A percentile compares a stretch with the other conserved stretches of the same genome.
These are phyloP conservation scores for Xylariaceae sp. DNA, from an alignment of 2,329 filamentous ascomycete species.

Conservation along the genomic window DNA sequence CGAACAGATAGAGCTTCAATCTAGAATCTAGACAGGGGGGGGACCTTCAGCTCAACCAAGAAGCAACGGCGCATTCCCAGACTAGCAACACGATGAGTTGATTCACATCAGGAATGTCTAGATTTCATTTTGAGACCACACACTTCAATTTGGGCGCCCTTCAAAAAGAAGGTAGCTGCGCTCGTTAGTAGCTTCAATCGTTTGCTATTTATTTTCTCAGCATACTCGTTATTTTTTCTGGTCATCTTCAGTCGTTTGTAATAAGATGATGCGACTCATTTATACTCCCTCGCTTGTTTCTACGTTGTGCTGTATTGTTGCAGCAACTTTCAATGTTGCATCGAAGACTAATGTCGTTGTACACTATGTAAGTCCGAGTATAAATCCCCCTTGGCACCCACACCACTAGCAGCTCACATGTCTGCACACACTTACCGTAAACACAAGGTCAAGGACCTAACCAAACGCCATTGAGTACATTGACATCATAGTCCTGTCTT, in stretches of 20 bases:
- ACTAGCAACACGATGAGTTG: not conserved
- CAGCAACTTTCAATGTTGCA: conserved; percentile 39
- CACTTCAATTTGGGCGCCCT: too few species aligned
- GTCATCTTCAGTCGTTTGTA: conserved; percentile 8
- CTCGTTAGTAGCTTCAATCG: too few species aligned
- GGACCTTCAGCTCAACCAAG: too few species aligned
- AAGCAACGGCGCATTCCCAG: not conserved
- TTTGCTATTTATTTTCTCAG: too few species aligned
- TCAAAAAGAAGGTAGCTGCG: too few species aligned
- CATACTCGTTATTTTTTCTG: too few species aligned
- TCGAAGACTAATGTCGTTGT: conserved; percentile 49
- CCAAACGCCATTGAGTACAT: conserved; percentile 44
- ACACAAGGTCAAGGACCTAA: conserved; percentile 48
- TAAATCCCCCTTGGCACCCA: too few species aligned
- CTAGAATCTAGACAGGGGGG: too few species aligned
- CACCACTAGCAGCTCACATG: too few species aligned
- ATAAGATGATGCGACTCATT: conserved; percentile 28
- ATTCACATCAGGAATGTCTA: too few species aligned
- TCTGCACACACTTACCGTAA: not conserved
- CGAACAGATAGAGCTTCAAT: conserved; percentile 19
- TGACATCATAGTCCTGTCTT: conserved; percentile 51
- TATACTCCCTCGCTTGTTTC: conserved; percentile 24
- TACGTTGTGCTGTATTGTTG: conserved; percentile 24
- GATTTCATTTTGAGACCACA: too few species aligned
- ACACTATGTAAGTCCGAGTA: conserved; percentile 47